phyloP scores from a whole-genome alignment of 1,139 yeast species.

The Arxiozyma slooffiae region DNA sequence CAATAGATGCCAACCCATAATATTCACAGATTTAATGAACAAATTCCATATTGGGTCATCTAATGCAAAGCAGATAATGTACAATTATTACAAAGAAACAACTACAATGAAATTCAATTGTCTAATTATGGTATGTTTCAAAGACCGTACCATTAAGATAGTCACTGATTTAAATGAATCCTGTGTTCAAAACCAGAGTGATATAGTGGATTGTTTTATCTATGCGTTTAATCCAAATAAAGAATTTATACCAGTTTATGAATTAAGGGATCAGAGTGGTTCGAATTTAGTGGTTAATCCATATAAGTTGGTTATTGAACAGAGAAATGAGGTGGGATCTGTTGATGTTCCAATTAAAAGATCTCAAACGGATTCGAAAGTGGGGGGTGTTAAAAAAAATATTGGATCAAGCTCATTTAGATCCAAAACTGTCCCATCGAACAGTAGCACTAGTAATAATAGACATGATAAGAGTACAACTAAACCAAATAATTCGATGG shows the following conservation, averaged over 20 bases:
- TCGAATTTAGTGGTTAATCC: constrained; percentile 18
- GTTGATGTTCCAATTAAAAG: neutral
- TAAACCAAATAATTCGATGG: constrained; percentile 13
- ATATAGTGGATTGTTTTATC: constrained; percentile 25
- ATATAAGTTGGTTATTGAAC: constrained; percentile 7
- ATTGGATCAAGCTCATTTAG: constrained; percentile 4
- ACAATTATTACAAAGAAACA: constrained; percentile 20
- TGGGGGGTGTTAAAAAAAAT: neutral
- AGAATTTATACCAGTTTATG: constrained; percentile 20
- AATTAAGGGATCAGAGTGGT: constrained; percentile 14
- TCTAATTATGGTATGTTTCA: constrained; percentile 20
- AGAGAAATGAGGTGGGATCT: neutral
- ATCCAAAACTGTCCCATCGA: constrained; percentile 9
- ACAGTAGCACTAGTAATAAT: neutral
- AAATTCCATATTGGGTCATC: constrained; percentile 21
- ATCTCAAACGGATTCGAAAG: neutral
- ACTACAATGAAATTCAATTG: constrained; percentile 23
- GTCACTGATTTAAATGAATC: constrained; percentile 15
- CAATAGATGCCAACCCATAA: constrained; percentile 20
- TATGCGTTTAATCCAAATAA: constrained; percentile 29
- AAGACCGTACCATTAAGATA: constrained; percentile 15
- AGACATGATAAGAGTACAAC: constrained; percentile 3
- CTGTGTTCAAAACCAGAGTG: constrained; percentile 7
- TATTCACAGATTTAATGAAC: constrained; percentile 25
- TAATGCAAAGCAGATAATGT: constrained; percentile 24